Percentiles rank a stretch among this genome's conserved stretches.
These are phyloP conservation scores for Leccinum truebloodii DNA, from an alignment of 768 basidiomycete genomes.

Conservation along the genomic window DNA sequence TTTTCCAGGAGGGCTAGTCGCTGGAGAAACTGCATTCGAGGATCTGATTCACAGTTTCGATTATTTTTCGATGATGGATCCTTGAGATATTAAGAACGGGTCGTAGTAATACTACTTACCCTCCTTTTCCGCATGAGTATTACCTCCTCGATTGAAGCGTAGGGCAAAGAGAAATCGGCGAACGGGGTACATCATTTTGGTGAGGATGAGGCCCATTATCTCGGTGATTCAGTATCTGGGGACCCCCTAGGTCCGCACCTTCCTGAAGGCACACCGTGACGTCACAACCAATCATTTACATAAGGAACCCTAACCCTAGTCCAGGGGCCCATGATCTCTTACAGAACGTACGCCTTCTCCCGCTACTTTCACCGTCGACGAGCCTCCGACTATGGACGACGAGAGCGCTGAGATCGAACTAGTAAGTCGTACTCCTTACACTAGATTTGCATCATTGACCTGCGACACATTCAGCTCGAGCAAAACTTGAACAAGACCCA, in stretches of 20 bases:
- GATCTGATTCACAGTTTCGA: slow-evolving; percentile 6
- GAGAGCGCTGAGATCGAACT: slow-evolving; percentile 31
- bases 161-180: not conserved
- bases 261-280: too few species aligned
- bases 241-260: too few species aligned
- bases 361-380: not conserved
- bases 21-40: slow-evolving; percentile 3
- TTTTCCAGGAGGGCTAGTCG: slow-evolving; percentile 15
- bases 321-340: not conserved
- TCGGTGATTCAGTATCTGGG: too few species aligned
- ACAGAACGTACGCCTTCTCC: not conserved
- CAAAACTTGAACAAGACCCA: slow-evolving; percentile 86
- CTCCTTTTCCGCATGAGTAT: not conserved
- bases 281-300: too few species aligned
- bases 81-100: not conserved
- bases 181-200: slow-evolving; percentile 4
- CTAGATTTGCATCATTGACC: not conserved
- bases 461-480: slow-evolving; percentile 54
- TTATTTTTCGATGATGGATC: not conserved
- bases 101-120: slow-evolving; percentile 5
- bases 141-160: not conserved
- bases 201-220: slow-evolving; percentile 13
- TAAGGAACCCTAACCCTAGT: slow-evolving; percentile 1
- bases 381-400: slow-evolving; percentile 20
- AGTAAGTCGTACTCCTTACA: not conserved